Conservation (phyloP, 805 yeast species). For the Danielia oregonensis region DNA sequence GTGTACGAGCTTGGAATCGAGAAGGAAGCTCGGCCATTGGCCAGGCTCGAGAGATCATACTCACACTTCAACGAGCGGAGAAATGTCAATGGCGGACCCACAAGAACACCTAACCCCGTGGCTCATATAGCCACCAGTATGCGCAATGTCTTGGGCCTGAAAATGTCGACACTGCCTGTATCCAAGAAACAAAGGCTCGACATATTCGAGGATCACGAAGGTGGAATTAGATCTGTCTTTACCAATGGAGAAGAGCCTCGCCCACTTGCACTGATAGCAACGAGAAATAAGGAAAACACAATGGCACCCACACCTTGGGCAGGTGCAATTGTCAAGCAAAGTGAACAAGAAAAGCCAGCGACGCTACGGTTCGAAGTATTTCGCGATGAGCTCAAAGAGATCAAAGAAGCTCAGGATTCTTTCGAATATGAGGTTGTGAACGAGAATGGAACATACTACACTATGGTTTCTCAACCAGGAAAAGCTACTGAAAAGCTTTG, state of each 20-base stretch:
- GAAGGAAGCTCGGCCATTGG: constrained; percentile 61
- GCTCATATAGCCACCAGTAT: constrained; percentile 1
- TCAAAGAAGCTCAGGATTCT: constrained; percentile 1
- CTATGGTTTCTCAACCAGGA: constrained; percentile 52
- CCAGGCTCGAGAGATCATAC: constrained; percentile 31
- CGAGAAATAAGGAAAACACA: constrained; percentile 62
- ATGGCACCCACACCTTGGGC: constrained; percentile 55
- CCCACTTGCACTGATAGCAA: constrained; percentile 44
- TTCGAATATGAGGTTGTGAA: constrained; percentile 8
- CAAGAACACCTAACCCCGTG: too few relatives aligned
- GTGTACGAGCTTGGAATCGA: constrained; percentile 59
- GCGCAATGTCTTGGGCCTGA: constrained; percentile 17
- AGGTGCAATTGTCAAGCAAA: constrained; percentile 56
- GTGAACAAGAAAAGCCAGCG: constrained; percentile 2
- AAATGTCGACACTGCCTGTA: constrained; percentile 9
- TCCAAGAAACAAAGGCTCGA: constrained; percentile 30
- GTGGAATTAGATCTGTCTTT: constrained; percentile 17
- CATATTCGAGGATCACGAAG: constrained; percentile 25
- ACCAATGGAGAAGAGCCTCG: constrained; percentile 35
- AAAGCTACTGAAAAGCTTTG: constrained; percentile 58
- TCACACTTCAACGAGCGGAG: constrained; percentile 36
- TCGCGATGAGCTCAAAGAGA: constrained; percentile 9
- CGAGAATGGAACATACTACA: constrained; percentile 36
- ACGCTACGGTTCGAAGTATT: constrained; percentile 26
- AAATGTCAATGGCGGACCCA: not conserved